Base-by-base conservation (phyloP, 768 basidiomycete genomes). In the Boletus barrowsii region DNA sequence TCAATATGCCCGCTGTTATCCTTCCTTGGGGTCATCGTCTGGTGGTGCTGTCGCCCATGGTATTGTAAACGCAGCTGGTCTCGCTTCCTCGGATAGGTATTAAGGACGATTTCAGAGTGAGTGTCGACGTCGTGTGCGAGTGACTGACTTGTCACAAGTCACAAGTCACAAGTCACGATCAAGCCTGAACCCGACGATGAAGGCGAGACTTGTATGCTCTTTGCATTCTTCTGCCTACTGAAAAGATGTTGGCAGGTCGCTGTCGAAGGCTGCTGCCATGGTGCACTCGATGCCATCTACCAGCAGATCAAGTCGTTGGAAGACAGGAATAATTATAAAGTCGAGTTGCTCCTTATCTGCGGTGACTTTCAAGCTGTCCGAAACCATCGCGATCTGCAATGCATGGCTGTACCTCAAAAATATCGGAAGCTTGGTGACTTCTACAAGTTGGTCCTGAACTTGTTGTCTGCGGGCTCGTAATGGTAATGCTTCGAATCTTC, bases 311-410 rank as follows among this genome's bases (percentile, higher is more conserved):
- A 70, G 4, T 62, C 73, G 13, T 80, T 93, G 30, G 89, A 97
- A 65, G 57, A 64, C 2, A 72, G 71, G 56, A 79, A 89, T 61
- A 69, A 74, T 13, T 86, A 84, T 70, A 84, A 81, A 51, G 82
- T 97, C 51, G 91, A 96, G 63, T 73, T 94, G 2, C 80, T 99
- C 14, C 80, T 99, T 39, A 86, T 98, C 29, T 98, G 96, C 54
- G 97, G 97, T 13, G 97, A 99, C 73, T 98, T 99, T 63, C 85
- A 97, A 72, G 95, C 97, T 17, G 78, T 97, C 45, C 79, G 97
- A 29, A 95, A 97, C 62, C 75, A 80, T 54, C 75, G 82, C 51
- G 96, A 99, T 73, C 77, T 97, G 41, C 81, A 88, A 64, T 89
- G 87, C 58, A 91, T 99, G 86, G 87, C 95, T 20, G 92, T 92